A percentile compares a stretch with the other conserved stretches of the same genome.
phyloP scores from a whole-genome alignment of 2,329 filamentous ascomycete species.

The Tolypocladium sp. region DNA sequence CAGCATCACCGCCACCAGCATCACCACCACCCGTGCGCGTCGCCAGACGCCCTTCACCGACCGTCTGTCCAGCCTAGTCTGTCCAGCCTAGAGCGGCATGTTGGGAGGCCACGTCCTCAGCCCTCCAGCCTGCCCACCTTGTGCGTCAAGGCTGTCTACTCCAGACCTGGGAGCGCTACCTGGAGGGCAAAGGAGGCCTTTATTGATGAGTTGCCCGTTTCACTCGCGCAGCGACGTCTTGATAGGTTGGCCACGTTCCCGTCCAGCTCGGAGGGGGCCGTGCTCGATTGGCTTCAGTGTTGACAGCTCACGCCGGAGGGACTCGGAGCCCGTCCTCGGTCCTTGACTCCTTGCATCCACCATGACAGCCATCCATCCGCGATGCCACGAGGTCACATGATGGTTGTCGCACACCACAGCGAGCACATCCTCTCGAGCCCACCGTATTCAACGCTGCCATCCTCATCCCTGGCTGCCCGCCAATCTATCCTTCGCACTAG shows the following conservation, averaged over 20 bases:
- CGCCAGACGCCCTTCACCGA: neutral
- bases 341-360: too few relatives aligned
- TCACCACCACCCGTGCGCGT: neutral
- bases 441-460: neutral
- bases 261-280: neutral
- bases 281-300: neutral
- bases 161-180: neutral
- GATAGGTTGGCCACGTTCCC: neutral
- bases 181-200: neutral
- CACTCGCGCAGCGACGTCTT: neutral
- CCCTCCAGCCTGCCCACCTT: neutral
- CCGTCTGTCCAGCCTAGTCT: neutral
- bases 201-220: neutral
- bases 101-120: neutral
- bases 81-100: too few relatives aligned
- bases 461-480: neutral
- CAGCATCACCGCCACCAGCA: neutral
- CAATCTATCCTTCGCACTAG: neutral
- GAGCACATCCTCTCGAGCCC: conserved; percentile 1
- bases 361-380: neutral
- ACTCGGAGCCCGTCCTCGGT: too few relatives aligned
- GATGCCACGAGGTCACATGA: neutral
- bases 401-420: neutral
- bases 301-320: neutral
- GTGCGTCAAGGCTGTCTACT: neutral